Evolutionary conservation across 2,329 filamentous ascomycete genomes (phyloP), one percentile per base, ranked within the genome.

Genomic region (Penicillium concentricum): DNA sequence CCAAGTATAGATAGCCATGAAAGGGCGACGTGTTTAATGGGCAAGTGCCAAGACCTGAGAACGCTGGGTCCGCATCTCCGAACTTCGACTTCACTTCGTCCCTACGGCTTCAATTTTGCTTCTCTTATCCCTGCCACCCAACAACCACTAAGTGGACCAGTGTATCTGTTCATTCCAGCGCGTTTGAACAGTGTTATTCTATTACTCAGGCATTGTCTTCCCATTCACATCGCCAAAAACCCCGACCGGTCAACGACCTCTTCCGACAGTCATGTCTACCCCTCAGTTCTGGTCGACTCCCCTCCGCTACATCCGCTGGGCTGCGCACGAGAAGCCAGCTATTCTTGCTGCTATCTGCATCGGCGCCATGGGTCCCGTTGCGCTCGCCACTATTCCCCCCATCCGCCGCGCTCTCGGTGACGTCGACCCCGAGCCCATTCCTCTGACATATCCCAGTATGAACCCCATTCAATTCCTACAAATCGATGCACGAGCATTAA

Each of bases 371-470:
- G 92, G 92, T 12, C 94, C 93, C 35, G 75, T 89, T 56, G 78
- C 84, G 56, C 79, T 96, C 61, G 74, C 88, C 58, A 81, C 83
- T 55, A 87, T 91, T 1, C 92, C 92, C 42, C 89, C 91, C 46
- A 80, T 95, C 66, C 82, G 92, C 74, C 78, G 80, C 61, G 81
- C 79, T 62, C 76, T 96, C 56, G 92, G 92, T 67, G 91, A 96
- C 73, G 78, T 86, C 66, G 83, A 87, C 67, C 84, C 88, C 61
- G 79, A 84, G 62, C 84, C 81, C 56, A 87, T 97, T 63, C 94
- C 94, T 32, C 79, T 92, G 75, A 95, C 92, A 73, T 99, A 97
- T 81, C 94, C 94, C 59, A 85, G 93, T 97, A 84, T 74, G 91
- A 84, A 32, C 20, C 28, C 26, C 22, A 16, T 47, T 44, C 48